Evolutionary conservation across 768 basidiomycete genomes (phyloP).

Genomic region (Serendipita vermifera): DNA sequence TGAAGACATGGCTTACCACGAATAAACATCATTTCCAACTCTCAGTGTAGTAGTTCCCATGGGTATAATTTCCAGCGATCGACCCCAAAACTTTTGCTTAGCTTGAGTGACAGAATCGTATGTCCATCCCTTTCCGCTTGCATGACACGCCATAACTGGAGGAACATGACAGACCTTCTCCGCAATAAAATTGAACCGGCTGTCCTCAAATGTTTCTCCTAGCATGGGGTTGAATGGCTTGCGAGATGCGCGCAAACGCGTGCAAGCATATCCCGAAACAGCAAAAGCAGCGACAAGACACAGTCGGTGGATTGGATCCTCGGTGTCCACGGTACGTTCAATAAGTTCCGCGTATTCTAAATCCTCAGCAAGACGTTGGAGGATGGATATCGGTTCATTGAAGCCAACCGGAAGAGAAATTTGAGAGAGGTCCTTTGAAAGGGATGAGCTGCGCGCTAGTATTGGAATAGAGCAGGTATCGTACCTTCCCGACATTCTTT

Average conservation of each 20-base stretch:
- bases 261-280: slow-evolving; percentile 72
- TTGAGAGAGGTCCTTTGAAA: slow-evolving; percentile 57
- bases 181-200: slow-evolving; percentile 66
- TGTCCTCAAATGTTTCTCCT: slow-evolving; percentile 77
- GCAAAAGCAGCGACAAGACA: slow-evolving; percentile 75
- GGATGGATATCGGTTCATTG: slow-evolving; percentile 74
- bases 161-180: slow-evolving; percentile 84
- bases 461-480: slow-evolving; percentile 12
- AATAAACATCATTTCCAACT: slow-evolving; percentile 53
- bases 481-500: slow-evolving; percentile 79
- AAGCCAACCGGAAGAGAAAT: slow-evolving; percentile 80
- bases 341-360: slow-evolving; percentile 63
- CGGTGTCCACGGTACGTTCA: slow-evolving; percentile 44
- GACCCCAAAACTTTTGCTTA: slow-evolving; percentile 85
- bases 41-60: slow-evolving; percentile 54
- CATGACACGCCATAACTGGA: slow-evolving; percentile 64
- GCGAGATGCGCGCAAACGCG: slow-evolving; percentile 62
- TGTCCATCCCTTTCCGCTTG: slow-evolving; percentile 67
- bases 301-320: slow-evolving; percentile 52
- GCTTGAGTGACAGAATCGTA: slow-evolving; percentile 63
- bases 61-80: slow-evolving; percentile 66
- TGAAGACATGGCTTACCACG: slow-evolving; percentile 40
- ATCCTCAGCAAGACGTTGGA: slow-evolving; percentile 71
- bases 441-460: slow-evolving; percentile 5
- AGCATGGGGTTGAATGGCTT: slow-evolving; percentile 89